Percentiles rank a stretch among this genome's conserved stretches.
These are phyloP conservation scores for Populus trichocarpa DNA, from an alignment of 441 rosid species.

Conservation along the genomic window DNA sequence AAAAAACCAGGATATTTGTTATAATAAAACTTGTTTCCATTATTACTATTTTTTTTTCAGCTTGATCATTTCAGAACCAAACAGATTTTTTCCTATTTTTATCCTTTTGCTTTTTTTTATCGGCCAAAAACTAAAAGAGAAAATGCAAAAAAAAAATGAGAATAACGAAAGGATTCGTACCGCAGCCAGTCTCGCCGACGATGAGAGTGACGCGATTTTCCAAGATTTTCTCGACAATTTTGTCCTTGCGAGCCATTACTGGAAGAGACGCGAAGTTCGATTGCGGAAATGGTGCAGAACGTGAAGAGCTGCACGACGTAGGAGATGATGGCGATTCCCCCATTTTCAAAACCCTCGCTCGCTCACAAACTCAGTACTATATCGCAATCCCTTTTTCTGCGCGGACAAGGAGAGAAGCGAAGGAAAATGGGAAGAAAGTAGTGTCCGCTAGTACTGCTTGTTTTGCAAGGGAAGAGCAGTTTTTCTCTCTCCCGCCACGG, in stretches of 20 bases:
- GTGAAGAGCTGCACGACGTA: slow-evolving; percentile 42
- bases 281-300: slow-evolving; percentile 36
- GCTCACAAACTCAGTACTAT: background rate
- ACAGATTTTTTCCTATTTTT: background rate
- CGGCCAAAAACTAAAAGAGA: too few relatives aligned
- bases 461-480: background rate
- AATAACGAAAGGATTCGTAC: slow-evolving; percentile 28
- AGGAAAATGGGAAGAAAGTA: background rate
- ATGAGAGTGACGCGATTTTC: slow-evolving; percentile 96
- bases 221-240: slow-evolving; percentile 71
- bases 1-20: background rate
- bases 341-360: slow-evolving; percentile 32
- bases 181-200: slow-evolving; percentile 95
- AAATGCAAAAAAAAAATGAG: background rate
- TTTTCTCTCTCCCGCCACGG: background rate
- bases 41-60: background rate
- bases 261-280: slow-evolving; percentile 74
- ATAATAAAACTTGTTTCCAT: background rate
- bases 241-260: slow-evolving; percentile 53
- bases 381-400: background rate
- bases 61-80: background rate
- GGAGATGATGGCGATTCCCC: slow-evolving; percentile 44
- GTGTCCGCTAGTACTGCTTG: background rate
- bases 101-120: background rate
- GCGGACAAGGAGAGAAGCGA: too few relatives aligned